Conservation (phyloP, 352 stramenopile species). For the Phytophthora uliginosa region DNA sequence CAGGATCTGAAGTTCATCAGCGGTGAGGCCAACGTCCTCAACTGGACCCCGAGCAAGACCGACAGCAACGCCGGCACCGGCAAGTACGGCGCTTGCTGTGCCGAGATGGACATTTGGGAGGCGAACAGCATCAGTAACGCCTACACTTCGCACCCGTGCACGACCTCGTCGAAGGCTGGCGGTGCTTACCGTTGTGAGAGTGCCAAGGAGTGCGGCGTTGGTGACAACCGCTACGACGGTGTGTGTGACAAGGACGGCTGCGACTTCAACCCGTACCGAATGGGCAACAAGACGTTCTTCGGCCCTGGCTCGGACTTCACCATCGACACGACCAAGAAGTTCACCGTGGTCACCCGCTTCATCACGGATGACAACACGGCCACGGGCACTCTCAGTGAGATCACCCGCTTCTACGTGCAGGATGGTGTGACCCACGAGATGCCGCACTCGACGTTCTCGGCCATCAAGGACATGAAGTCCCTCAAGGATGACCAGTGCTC, state of each 20-base stretch:
- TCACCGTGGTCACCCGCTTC: conserved; percentile 1
- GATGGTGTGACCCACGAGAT: conserved; percentile 4
- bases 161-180: conserved; percentile 3
- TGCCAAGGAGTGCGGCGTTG: conserved; percentile 20
- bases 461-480: conserved; percentile 5
- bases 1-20: conserved; percentile 74
- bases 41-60: conserved; percentile 42
- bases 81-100: conserved; percentile 63
- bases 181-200: conserved; percentile 37
- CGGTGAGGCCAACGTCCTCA: conserved; percentile 65
- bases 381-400: background rate
- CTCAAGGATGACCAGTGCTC: conserved; percentile 4
- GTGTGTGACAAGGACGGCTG: conserved; percentile 7
- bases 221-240: conserved; percentile 1
- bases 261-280: conserved; percentile 10
- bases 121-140: conserved; percentile 54
- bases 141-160: conserved; percentile 60
- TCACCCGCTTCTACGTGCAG: conserved; percentile 10
- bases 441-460: conserved; percentile 6
- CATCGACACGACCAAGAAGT: conserved; percentile 8
- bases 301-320: conserved; percentile 6
- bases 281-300: conserved; percentile 11
- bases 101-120: conserved; percentile 73
- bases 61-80: conserved; percentile 51
- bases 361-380: conserved; percentile 11